phyloP scores from a whole-genome alignment of 768 basidiomycete species.

The Heimioporus sp. region DNA sequence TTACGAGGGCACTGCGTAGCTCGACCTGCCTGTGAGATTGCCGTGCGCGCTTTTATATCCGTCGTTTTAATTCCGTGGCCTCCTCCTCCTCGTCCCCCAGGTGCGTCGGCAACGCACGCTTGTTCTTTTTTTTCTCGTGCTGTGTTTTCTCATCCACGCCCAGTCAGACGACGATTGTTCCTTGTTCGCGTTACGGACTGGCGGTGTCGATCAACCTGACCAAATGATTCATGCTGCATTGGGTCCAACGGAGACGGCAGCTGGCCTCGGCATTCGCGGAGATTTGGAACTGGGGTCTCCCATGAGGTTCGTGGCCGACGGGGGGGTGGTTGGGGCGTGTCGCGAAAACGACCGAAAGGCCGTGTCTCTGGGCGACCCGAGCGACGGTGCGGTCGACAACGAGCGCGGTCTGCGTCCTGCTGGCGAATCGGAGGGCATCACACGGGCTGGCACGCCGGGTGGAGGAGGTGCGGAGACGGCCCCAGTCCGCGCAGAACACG shows the following conservation, averaged over 20 bases:
- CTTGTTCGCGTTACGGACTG: too few species aligned
- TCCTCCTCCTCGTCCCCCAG: too few species aligned
- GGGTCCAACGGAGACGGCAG: neutral
- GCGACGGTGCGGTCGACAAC: constrained; percentile 12
- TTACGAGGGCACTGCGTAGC: constrained; percentile 2
- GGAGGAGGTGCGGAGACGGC: constrained; percentile 22
- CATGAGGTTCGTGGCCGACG: constrained; percentile 25
- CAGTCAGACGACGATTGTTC: too few species aligned
- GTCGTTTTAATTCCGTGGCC: constrained; percentile 20
- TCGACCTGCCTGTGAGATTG: constrained; percentile 7
- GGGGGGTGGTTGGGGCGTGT: constrained; percentile 24
- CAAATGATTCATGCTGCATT: too few species aligned
- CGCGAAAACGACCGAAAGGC: constrained; percentile 15
- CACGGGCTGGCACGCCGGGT: neutral
- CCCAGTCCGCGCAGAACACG: constrained; percentile 18
- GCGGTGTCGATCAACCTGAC: too few species aligned
- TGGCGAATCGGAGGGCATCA: constrained; percentile 3
- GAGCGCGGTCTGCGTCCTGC: neutral
- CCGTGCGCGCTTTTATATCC: constrained; percentile 18
- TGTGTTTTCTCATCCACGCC: too few species aligned
- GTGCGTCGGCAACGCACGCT: too few species aligned
- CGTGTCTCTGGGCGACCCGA: constrained; percentile 20
- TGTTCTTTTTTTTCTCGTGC: too few species aligned
- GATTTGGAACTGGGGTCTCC: constrained; percentile 19
- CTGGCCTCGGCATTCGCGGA: constrained; percentile 16